Evolutionary conservation across 495 filamentous ascomycete species (phyloP).

Genomic region (Aspergillus nidulans): DNA sequence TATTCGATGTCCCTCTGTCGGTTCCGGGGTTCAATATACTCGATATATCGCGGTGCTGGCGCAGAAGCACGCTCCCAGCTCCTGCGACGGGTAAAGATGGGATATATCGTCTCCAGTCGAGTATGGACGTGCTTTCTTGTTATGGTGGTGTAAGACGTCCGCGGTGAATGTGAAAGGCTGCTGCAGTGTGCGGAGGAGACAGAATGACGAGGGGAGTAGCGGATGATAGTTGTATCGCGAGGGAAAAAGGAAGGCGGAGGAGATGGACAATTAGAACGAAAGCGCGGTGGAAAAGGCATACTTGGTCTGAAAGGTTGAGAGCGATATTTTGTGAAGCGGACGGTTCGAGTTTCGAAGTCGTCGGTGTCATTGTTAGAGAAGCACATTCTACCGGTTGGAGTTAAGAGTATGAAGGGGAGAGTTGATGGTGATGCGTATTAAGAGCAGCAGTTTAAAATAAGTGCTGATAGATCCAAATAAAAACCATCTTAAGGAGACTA

Average conservation of each 20-base stretch:
- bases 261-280: slow-evolving; percentile 2
- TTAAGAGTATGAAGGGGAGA: not conserved
- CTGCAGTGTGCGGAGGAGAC: not conserved
- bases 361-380: slow-evolving; percentile 14
- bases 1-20: slow-evolving; percentile 9
- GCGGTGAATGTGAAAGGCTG: slow-evolving; percentile 8
- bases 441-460: not conserved
- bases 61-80: slow-evolving; percentile 4
- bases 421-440: not conserved
- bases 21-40: slow-evolving; percentile 10
- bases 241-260: not conserved
- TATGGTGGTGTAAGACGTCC: slow-evolving; percentile 15
- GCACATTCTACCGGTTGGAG: slow-evolving; percentile 13
- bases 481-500: not conserved
- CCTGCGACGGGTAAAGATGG: not conserved
- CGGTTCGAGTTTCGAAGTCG: slow-evolving; percentile 1
- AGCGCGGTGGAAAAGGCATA: slow-evolving; percentile 7
- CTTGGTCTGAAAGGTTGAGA: slow-evolving; percentile 1
- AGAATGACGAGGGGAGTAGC: slow-evolving; percentile 1
- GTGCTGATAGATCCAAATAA: not conserved
- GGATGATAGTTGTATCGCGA: slow-evolving; percentile 5
- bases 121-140: slow-evolving; percentile 12
- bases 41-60: slow-evolving; percentile 7
- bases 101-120: slow-evolving; percentile 11
- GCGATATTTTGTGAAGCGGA: slow-evolving; percentile 16